These are phyloP conservation scores for Boletus speciosus DNA, from an alignment of 768 basidiomycete genomes.

Conservation along the genomic window DNA sequence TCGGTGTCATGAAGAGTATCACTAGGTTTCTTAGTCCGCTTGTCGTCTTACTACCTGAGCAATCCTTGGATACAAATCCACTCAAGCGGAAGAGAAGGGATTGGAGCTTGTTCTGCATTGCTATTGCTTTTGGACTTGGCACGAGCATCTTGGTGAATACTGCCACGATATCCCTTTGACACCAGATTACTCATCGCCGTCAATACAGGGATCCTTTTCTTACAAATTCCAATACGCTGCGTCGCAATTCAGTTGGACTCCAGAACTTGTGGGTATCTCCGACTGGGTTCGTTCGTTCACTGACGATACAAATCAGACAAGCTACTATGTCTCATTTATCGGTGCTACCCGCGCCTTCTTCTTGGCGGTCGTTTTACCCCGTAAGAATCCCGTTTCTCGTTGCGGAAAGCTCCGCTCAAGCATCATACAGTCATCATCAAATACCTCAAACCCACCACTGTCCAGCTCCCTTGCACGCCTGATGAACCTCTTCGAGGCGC, in stretches of 20 bases:
- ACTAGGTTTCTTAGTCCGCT: constrained; percentile 73
- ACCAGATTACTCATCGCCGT: not conserved
- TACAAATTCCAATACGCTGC: constrained; percentile 67
- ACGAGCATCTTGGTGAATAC: constrained; percentile 45
- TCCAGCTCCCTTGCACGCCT: constrained; percentile 12
- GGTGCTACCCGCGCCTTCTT: constrained; percentile 53
- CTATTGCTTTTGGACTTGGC: constrained; percentile 46
- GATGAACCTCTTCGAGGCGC: constrained; percentile 17
- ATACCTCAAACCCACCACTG: constrained; percentile 42
- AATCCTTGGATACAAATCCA: constrained; percentile 32
- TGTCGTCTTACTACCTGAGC: constrained; percentile 53
- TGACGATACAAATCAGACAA: constrained; percentile 42
- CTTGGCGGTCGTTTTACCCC: constrained; percentile 55
- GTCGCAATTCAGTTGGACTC: constrained; percentile 59
- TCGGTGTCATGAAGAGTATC: constrained; percentile 35
- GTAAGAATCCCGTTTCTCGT: constrained; percentile 39
- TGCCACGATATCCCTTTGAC: not conserved
- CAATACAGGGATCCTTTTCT: constrained; percentile 48
- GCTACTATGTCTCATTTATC: constrained; percentile 64
- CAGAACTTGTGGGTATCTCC: constrained; percentile 49
- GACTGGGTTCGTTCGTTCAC: not conserved
- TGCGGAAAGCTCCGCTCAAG: not conserved
- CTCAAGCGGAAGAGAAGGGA: constrained; percentile 45
- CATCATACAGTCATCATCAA: constrained; percentile 49
- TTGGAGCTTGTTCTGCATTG: constrained; percentile 64